Base-by-base conservation (phyloP, 2,329 filamentous ascomycete genomes). In the Arthrinium puccinioides region DNA sequence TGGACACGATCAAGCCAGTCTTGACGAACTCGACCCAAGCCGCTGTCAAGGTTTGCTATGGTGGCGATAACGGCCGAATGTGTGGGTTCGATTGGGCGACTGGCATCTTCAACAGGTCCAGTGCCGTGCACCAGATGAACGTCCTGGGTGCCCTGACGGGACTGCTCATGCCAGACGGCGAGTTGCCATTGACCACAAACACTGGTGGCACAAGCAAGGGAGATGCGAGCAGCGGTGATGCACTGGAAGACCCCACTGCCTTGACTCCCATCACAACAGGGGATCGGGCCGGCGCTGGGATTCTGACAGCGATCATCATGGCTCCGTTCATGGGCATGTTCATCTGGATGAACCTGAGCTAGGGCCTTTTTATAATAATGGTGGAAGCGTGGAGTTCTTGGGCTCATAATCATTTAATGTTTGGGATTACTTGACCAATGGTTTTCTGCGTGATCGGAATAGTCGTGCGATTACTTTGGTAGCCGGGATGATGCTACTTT, bases 21-120 rank as follows among this genome's bases (percentile, higher is more conserved):
- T 55, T 79, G 3, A 53, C 56, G 35, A 61, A 61, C 2, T 72
- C 72, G 3, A 66, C 73, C 2, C 26, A 56, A 30, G 73, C 67
- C 1, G 75, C 73, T 0, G 67, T 68, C 2, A 52, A 52, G 5
- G 62, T 67, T 21, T 79, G 74, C 49, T 64, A 59, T 4, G 66
- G 63, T 19, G 71, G 65, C n/a, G 18, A 34, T 41, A 57, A 60
- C 32, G 54, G 62, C 8, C 56, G 37, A 15, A 14, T 56, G 15
- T 76, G 72, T 46, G 63, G 67, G 9, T 55, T 68, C 6, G 53
- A 52, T 27, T 75, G 70, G 70, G 65, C 61, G 20, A 39, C 48
- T 3, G 59, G 51, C 1, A 49, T 45, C 4, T 66, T 57, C 43
- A 64, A 66, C 10, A 60, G 55, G 36, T 58, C 46, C 13, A 61